phyloP scores from a whole-genome alignment of 2,329 filamentous ascomycete species.

The Sordariomycetes sp. region DNA sequence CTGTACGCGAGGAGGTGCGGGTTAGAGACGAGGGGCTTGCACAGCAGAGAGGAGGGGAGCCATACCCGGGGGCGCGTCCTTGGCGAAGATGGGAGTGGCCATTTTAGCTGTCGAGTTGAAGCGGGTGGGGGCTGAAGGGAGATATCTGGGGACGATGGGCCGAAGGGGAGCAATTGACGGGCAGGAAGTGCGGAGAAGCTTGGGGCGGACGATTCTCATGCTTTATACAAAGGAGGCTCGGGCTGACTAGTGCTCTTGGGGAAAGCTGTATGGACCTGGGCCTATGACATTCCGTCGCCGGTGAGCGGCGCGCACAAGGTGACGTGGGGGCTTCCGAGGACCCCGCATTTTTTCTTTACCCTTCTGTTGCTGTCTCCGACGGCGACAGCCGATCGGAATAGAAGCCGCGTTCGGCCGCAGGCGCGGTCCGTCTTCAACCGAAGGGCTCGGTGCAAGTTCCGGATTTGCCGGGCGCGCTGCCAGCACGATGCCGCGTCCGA shows the following conservation, averaged over 20 bases:
- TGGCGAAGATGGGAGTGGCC: conserved; percentile 35
- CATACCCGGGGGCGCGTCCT: conserved; percentile 49
- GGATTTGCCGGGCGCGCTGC: too few species aligned
- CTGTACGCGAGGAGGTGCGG: conserved; percentile 20
- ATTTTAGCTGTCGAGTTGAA: conserved; percentile 16
- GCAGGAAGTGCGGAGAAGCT: background rate
- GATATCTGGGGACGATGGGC: background rate
- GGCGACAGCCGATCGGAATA: too few species aligned
- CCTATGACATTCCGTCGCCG: background rate
- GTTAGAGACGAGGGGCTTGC: background rate
- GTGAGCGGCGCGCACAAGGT: background rate
- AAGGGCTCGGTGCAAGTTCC: too few species aligned
- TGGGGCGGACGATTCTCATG: background rate
- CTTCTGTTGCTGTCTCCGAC: too few species aligned
- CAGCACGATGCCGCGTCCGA: too few species aligned
- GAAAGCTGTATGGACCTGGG: background rate
- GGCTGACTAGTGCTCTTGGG: background rate
- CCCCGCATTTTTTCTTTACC: too few species aligned
- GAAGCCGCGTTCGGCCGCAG: too few species aligned
- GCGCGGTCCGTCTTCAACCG: too few species aligned
- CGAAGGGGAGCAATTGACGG: background rate
- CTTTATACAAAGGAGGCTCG: background rate
- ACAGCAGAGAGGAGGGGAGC: conserved; percentile 8
- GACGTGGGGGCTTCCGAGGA: background rate
- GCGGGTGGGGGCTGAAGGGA: background rate